phyloP scores from a whole-genome alignment of 75 land plant species.

The Larix kaempferi region DNA sequence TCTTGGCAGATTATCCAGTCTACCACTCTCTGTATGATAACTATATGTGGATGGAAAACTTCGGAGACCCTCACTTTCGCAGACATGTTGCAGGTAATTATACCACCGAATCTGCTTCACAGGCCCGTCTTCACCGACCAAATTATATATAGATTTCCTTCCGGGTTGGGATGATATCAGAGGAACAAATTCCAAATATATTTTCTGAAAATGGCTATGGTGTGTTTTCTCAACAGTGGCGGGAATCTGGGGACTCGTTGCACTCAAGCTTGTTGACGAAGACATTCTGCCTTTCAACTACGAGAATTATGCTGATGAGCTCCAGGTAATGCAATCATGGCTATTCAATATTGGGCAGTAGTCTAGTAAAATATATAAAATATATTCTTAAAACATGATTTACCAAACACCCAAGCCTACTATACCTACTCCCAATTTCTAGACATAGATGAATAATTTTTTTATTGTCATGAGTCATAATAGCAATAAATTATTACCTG shows the following conservation, averaged over 20 bases:
- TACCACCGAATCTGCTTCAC: neutral
- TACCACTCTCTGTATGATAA: constrained; percentile 86
- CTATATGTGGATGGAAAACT: constrained; percentile 69
- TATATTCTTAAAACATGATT: too few relatives aligned
- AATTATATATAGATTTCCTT: too few relatives aligned
- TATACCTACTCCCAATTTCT: too few relatives aligned
- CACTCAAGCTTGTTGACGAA: constrained; percentile 67
- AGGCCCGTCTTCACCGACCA: neutral
- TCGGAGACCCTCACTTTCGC: constrained; percentile 79
- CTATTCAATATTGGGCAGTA: too few relatives aligned
- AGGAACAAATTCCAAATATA: neutral
- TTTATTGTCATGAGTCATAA: too few relatives aligned
- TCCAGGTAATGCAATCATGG: constrained; percentile 39
- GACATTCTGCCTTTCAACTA: constrained; percentile 71
- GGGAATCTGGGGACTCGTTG: constrained; percentile 71
- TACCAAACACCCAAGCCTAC: too few relatives aligned
- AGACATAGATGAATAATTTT: too few relatives aligned
- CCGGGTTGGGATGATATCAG: neutral
- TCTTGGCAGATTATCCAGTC: constrained; percentile 65
- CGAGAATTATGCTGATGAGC: constrained; percentile 58
- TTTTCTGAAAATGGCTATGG: neutral
- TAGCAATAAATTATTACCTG: too few relatives aligned
- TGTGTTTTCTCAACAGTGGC: constrained; percentile 38
- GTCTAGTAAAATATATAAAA: too few relatives aligned
- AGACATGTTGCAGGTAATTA: constrained; percentile 73